Evolutionary conservation across 2,329 filamentous ascomycete genomes (phyloP), one percentile per base, ranked within the genome.

Genomic region (Pseudonectria foliicola): DNA sequence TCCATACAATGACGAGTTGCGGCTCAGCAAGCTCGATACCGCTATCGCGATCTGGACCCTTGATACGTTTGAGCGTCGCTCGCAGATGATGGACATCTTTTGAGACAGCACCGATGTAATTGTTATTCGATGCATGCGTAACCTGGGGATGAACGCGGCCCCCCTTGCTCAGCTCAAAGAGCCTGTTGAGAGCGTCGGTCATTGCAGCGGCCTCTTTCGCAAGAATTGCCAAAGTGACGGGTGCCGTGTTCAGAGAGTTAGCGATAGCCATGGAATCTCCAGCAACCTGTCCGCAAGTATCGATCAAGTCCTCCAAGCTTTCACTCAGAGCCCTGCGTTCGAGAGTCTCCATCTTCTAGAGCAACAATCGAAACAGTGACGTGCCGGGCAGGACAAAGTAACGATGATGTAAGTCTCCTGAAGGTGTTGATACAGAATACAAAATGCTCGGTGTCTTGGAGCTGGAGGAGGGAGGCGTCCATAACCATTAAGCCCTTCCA

Each of bases 1-100:
- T 53, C 50, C 50, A 53, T 13, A 53, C 45, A 29, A 53, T 53
- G 27, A 53, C 43, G 31, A 53, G 50, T 24, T 49, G 48, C 11
- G 50, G 50, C 25, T 53, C 50, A 27, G 25, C 42, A 10, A 53
- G 39, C 25, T 48, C 45, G 34, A 53, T 52, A 27, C 50, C 50
- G 32, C 50, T 53, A 27, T 53, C 50, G 39, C 50, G 39, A 27
- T 50, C 50, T 14, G 50, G 50, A 13, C 39, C 42, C 14, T 45
- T 50, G 32, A 53, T 52, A 29, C 50, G 50, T 29, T 50, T 53
- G 31, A 53, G 32, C 23, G 50, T 46, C 12, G 33, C 43, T 29
- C 46, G 44, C 13, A 53, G 39, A 27, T 52, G 44, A 29, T 53
- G 45, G n/a, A 53, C 37, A 13, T 53, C 48, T 15, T 43, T 51